Conservation (phyloP, 2,329 filamentous ascomycete genomes). For the Neoascochyta sp. region DNA sequence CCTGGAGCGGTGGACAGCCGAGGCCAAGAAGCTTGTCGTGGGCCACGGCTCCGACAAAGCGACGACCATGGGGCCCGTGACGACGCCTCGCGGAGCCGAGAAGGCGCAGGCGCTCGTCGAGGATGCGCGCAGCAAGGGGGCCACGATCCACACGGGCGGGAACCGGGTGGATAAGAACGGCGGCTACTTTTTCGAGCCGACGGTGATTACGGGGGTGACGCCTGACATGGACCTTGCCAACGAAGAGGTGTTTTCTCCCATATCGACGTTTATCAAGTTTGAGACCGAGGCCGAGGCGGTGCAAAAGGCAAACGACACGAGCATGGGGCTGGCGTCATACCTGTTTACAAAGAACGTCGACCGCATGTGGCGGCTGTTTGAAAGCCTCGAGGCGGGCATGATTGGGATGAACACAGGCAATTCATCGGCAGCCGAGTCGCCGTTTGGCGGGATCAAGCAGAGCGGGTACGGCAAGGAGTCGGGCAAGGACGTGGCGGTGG, state of each 20-base stretch:
- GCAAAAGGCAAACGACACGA: constrained; percentile 56
- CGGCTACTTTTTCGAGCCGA: constrained; percentile 69
- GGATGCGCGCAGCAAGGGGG: constrained; percentile 62
- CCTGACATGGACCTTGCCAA: constrained; percentile 54
- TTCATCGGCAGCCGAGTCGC: constrained; percentile 62
- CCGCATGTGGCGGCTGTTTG: constrained; percentile 61
- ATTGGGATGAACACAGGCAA: constrained; percentile 64
- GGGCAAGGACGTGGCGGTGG: constrained; percentile 62
- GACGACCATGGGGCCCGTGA: constrained; percentile 60
- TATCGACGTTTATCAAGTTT: constrained; percentile 62
- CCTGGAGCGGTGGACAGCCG: constrained; percentile 50
- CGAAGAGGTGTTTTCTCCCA: constrained; percentile 65
- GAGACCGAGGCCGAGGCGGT: constrained; percentile 64
- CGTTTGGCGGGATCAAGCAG: constrained; percentile 66
- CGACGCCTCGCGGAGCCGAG: constrained; percentile 52
- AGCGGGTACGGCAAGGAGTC: constrained; percentile 65
- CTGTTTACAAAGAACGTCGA: constrained; percentile 67
- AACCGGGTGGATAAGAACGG: constrained; percentile 45
- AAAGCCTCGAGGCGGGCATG: constrained; percentile 67
- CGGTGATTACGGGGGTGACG: constrained; percentile 59
- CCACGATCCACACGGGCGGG: constrained; percentile 60
- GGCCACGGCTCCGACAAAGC: constrained; percentile 58
- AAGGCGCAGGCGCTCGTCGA: constrained; percentile 59
- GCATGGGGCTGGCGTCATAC: constrained; percentile 64
- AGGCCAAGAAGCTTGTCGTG: constrained; percentile 54